Percentiles rank a stretch among this genome's conserved stretches.
phyloP scores from a whole-genome alignment of 345 rosid species.

The Lumnitzera littorea region DNA sequence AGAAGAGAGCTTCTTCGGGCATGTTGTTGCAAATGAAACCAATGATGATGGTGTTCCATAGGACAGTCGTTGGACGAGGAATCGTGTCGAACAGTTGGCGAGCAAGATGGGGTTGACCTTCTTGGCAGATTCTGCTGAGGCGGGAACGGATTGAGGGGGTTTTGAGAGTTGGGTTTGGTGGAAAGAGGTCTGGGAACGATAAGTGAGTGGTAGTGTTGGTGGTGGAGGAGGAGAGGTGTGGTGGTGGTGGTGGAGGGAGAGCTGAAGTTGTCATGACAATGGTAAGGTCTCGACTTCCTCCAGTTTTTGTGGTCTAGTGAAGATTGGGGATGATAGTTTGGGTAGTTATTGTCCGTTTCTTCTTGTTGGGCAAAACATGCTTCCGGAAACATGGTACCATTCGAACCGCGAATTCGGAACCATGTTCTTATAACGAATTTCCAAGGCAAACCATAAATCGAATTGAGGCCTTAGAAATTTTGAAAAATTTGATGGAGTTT shows the following conservation, averaged over 20 bases:
- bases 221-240: slow-evolving; percentile 12
- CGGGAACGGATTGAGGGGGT: slow-evolving; percentile 79
- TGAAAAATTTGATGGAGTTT: too few species aligned
- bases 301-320: not conserved
- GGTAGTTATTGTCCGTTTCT: too few species aligned
- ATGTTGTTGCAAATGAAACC: slow-evolving; percentile 75
- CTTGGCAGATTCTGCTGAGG: slow-evolving; percentile 67
- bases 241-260: slow-evolving; percentile 2
- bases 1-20: slow-evolving; percentile 63
- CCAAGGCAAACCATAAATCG: too few species aligned
- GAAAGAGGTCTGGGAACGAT: too few species aligned
- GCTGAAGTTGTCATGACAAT: slow-evolving; percentile 2
- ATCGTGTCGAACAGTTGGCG: slow-evolving; percentile 83
- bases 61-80: slow-evolving; percentile 63
- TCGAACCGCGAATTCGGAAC: too few species aligned
- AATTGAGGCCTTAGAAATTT: too few species aligned
- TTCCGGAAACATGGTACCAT: too few species aligned
- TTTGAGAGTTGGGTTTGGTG: slow-evolving; percentile 25
- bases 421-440: too few species aligned
- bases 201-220: slow-evolving; percentile 12
- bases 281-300: not conserved
- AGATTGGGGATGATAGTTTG: not conserved
- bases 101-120: slow-evolving; percentile 65
- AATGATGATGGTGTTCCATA: slow-evolving; percentile 86
- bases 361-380: too few species aligned